A percentile compares a stretch with the other conserved stretches of the same genome.
These are phyloP conservation scores for Crithidia fasciculata DNA, from an alignment of 208 protist genomes.

Conservation along the genomic window DNA sequence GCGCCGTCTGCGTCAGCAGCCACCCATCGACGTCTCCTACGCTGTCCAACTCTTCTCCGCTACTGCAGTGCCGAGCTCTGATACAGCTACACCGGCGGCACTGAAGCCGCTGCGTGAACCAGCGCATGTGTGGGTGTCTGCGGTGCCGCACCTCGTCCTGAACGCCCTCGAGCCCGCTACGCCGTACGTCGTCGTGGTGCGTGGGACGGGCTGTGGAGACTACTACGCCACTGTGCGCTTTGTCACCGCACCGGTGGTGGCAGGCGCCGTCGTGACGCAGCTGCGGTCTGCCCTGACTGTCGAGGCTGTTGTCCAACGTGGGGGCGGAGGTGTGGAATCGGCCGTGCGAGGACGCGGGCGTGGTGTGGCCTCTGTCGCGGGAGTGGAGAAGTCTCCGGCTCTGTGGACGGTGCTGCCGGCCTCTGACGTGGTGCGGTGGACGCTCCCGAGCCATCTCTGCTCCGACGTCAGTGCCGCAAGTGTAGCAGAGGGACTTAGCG, in stretches of 20 bases:
- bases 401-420: conserved; percentile 21
- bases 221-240: conserved; percentile 21
- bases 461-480: not conserved
- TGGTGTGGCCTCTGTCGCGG: not conserved
- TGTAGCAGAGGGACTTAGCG: not conserved
- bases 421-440: conserved; percentile 2
- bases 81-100: not conserved
- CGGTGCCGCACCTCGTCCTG: conserved; percentile 12
- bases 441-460: not conserved
- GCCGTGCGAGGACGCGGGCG: too few species aligned
- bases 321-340: not conserved
- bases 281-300: conserved; percentile 7
- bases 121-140: conserved; percentile 1
- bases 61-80: not conserved
- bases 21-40: conserved; percentile 2
- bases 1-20: conserved; percentile 19
- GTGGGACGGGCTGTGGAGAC: conserved; percentile 22
- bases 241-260: conserved; percentile 21
- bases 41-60: conserved; percentile 4
- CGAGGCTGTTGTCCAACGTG: not conserved
- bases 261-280: conserved; percentile 12
- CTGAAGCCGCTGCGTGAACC: not conserved
- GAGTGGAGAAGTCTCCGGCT: not conserved
- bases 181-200: conserved; percentile 14
- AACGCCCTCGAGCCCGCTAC: conserved; percentile 5